Evolutionary conservation across 768 basidiomycete species (phyloP), one percentile per base, ranked within the genome.

Genomic region (Phylloporus sp.): DNA sequence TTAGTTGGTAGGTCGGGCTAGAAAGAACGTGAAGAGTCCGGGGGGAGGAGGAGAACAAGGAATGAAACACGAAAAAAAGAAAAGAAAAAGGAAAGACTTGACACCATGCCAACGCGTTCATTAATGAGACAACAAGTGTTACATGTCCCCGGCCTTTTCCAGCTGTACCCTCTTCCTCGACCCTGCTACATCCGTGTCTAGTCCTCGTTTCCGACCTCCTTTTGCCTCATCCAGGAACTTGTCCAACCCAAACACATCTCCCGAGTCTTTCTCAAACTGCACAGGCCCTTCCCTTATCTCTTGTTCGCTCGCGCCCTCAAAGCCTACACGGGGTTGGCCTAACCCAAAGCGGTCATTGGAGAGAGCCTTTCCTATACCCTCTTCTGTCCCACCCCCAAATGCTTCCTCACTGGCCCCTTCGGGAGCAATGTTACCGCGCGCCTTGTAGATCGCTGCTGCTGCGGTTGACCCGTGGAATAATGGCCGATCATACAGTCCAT

Each of bases 361-460:
- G 67, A 99, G 75, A 6, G 93, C 93, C 60, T 86, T 85, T 20
- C 81, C 80, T 64, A 97, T 95, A 29, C 97, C 95, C 59, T 97
- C 94, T 63, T 95, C 93, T 3, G 95, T 97, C 34, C 95, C 95
- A 50, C 90, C 94, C 45, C 92, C 93, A 66, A 90, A 95, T 35
- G 89, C 83, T 47, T 97, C 95, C 36, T 97, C 92, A 64, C 90
- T 89, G 27, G 85, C 90, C 46, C 65, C 65, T 49, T 67, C 65
- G 56, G 89, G 85, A 6, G 77, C 65, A 52, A 92, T 89, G 59
- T 91, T 88, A 0, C 95, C 94, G 24, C 86, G 80, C 5, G 95
- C 91, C 70, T 95, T 95, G 79, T 99, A 99, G 59, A 99, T 99
- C n/a, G 97, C 97, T n/a, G 95, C 93, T 0, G 91, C 94, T 16